Conservation (phyloP, 139 green algal species). For the Zygnema circumcarinatum region DNA sequence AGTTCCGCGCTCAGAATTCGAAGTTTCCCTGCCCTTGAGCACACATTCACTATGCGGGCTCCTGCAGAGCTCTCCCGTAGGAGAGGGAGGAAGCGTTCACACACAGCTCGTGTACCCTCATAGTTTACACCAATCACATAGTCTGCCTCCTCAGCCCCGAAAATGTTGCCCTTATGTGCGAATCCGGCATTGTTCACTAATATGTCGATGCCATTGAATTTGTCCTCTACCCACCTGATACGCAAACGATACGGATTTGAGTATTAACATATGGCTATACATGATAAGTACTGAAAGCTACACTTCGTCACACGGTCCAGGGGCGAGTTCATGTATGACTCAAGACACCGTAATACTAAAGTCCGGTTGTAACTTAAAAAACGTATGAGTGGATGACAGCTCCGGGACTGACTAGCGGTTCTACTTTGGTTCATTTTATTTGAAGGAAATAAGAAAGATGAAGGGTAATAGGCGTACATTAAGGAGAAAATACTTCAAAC, state of each 20-base stretch:
- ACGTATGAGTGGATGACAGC: no score
- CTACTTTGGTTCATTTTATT: no score
- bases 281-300: not conserved
- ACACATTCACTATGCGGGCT: constrained; percentile 54
- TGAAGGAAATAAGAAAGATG: no score
- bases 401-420: no score
- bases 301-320: no score
- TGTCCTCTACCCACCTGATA: constrained; percentile 57
- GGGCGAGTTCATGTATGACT: no score
- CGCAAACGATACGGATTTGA: not conserved
- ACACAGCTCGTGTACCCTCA: constrained; percentile 47
- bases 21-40: constrained; percentile 50
- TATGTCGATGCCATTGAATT: constrained; percentile 58
- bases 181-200: constrained; percentile 65
- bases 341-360: not conserved
- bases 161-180: constrained; percentile 61
- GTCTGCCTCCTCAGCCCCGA: constrained; percentile 55
- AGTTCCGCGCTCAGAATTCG: constrained; percentile 48
- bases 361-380: not conserved
- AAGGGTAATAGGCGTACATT: no score
- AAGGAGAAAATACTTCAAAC: no score
- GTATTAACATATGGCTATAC: not conserved
- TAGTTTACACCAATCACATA: constrained; percentile 62
- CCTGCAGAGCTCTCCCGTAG: constrained; percentile 28
- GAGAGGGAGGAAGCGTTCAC: constrained; percentile 55